These are phyloP conservation scores for Trichoderma asperellum DNA, from an alignment of 2,329 filamentous ascomycete genomes.

Conservation along the genomic window DNA sequence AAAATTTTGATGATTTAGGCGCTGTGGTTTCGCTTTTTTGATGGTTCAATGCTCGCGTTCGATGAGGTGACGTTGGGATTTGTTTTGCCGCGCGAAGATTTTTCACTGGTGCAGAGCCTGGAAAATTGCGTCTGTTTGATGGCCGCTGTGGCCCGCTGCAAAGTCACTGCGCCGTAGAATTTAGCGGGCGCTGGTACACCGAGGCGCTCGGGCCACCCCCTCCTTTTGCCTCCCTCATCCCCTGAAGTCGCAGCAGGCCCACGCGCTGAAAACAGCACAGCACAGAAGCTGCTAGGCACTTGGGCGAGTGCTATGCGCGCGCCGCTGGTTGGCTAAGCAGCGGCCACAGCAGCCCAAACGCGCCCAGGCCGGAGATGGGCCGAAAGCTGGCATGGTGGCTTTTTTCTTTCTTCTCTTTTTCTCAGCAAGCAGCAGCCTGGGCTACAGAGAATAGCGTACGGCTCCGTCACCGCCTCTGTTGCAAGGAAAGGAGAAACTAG, in stretches of 20 bases:
- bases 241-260: constrained; percentile 26
- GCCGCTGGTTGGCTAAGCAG: constrained; percentile 29
- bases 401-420: neutral
- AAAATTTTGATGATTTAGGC: constrained; percentile 55
- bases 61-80: constrained; percentile 61
- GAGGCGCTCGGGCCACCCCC: constrained; percentile 38
- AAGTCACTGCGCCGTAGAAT: constrained; percentile 36
- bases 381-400: constrained; percentile 6
- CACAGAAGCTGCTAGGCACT: constrained; percentile 16
- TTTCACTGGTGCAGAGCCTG: constrained; percentile 50
- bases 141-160: constrained; percentile 33
- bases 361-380: constrained; percentile 18
- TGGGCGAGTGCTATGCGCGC: constrained; percentile 19
- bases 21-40: constrained; percentile 57
- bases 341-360: constrained; percentile 11
- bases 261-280: constrained; percentile 27
- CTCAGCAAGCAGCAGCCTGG: neutral
- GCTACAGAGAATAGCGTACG: neutral
- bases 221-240: constrained; percentile 38
- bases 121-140: constrained; percentile 35
- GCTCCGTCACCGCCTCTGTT: neutral
- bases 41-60: constrained; percentile 53
- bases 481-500: neutral
- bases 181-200: constrained; percentile 38
- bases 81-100: constrained; percentile 60